Percentiles rank a stretch among this genome's conserved stretches.
Conservation (phyloP, 495 filamentous ascomycete genomes). For the Lophiotrema nucula region DNA sequence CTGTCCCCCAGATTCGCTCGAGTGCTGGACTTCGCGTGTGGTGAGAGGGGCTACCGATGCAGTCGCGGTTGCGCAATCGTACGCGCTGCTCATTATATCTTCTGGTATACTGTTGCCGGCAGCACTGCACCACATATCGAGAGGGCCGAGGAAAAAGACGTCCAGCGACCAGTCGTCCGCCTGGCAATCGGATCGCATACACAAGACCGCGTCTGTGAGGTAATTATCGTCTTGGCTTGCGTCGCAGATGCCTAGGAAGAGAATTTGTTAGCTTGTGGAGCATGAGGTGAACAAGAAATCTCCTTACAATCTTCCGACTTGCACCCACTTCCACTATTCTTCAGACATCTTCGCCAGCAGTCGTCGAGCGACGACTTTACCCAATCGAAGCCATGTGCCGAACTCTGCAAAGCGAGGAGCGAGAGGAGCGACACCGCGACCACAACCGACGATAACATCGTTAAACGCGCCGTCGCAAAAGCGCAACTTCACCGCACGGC, state of each 20-base stretch:
- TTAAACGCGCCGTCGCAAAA: neutral
- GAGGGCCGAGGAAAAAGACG: neutral
- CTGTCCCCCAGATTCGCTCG: neutral
- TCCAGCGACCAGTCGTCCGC: neutral
- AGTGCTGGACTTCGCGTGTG: slow-evolving; percentile 7
- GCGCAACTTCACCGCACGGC: neutral
- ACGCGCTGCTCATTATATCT: slow-evolving; percentile 9
- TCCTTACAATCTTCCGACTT: slow-evolving; percentile 12
- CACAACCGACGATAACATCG: slow-evolving; percentile 9
- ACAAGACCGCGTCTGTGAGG: slow-evolving; percentile 1
- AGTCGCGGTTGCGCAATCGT: neutral
- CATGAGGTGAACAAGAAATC: neutral
- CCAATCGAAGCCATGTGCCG: slow-evolving; percentile 5
- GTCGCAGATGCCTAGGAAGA: slow-evolving; percentile 21
- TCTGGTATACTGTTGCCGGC: slow-evolving; percentile 13
- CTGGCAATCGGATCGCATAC: neutral
- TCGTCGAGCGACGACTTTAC: slow-evolving; percentile 11
- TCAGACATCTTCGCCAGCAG: slow-evolving; percentile 17
- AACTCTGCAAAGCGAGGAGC: neutral
- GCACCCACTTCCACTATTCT: slow-evolving; percentile 7
- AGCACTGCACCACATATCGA: slow-evolving; percentile 12
- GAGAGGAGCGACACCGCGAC: neutral
- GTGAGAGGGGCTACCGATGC: neutral
- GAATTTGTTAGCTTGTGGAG: neutral
- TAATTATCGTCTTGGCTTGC: slow-evolving; percentile 13